Percentiles rank a stretch among this genome's conserved stretches.
Evolutionary conservation across 352 stramenopile species (phyloP).

Genomic region (Pythium coloratum): DNA sequence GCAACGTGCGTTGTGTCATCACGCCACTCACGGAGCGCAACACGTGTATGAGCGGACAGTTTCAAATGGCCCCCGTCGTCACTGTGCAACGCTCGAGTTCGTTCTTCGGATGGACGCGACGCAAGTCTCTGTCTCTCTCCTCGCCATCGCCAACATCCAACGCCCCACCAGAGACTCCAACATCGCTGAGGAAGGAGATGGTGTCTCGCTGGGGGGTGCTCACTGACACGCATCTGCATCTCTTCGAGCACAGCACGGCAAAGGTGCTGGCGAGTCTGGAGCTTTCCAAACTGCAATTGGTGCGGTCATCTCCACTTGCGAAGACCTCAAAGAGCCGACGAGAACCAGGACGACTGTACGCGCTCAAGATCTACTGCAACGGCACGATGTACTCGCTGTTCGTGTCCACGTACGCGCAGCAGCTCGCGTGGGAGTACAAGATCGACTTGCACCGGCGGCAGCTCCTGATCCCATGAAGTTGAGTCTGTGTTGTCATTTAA

Average conservation of each 20-base stretch:
- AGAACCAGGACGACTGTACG: conserved; percentile 57
- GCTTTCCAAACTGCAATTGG: conserved; percentile 77
- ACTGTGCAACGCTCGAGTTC: conserved; percentile 38
- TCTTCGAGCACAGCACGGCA: conserved; percentile 78
- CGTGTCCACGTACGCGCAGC: conserved; percentile 73
- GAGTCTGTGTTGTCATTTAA: conserved; percentile 27
- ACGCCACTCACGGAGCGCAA: conserved; percentile 57
- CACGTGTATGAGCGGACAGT: conserved; percentile 75
- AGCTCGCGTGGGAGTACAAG: conserved; percentile 80
- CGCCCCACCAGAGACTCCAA: conserved; percentile 45
- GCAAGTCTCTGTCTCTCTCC: conserved; percentile 40
- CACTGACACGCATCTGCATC: conserved; percentile 74
- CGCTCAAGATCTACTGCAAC: conserved; percentile 71
- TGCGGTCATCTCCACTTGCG: conserved; percentile 45
- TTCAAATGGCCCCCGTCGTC: conserved; percentile 58
- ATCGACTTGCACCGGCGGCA: conserved; percentile 71
- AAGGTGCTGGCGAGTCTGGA: conserved; percentile 72
- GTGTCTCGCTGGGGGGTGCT: conserved; percentile 78
- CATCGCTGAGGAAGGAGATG: conserved; percentile 49
- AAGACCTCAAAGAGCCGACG: conserved; percentile 36
- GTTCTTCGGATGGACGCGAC: conserved; percentile 65
- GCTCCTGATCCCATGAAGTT: conserved; percentile 67
- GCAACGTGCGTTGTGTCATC: conserved; percentile 58
- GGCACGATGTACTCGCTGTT: conserved; percentile 74
- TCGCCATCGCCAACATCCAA: conserved; percentile 46